Conservation (phyloP, 495 filamentous ascomycete species). For the Diplogelasinospora grovesii region DNA sequence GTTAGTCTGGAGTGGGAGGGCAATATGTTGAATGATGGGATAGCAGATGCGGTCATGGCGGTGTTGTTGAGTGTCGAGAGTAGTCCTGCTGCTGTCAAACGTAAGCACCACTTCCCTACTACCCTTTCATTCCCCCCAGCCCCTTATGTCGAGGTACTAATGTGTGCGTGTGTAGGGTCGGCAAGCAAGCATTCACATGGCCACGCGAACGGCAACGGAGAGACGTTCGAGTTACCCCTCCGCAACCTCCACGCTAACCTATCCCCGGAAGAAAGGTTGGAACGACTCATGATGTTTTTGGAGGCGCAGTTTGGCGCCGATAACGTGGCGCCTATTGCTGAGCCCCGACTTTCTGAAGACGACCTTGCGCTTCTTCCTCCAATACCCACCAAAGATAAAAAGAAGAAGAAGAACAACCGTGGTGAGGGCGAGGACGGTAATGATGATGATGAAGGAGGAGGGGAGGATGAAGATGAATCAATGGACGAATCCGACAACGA, state of each 20-base stretch:
- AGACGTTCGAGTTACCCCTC: constrained; percentile 31
- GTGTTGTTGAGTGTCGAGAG: constrained; percentile 85
- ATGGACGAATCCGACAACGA: constrained; percentile 30
- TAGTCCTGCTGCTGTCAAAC: constrained; percentile 88
- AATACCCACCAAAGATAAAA: constrained; percentile 16
- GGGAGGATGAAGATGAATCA: constrained; percentile 36
- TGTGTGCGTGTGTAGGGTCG: constrained; percentile 35
- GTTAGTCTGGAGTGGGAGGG: constrained; percentile 95
- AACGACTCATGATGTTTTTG: constrained; percentile 87
- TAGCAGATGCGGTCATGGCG: constrained; percentile 91
- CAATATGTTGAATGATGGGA: constrained; percentile 94
- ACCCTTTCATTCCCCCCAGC: background rate
- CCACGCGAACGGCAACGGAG: constrained; percentile 30
- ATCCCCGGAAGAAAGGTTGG: constrained; percentile 65
- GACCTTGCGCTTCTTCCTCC: constrained; percentile 7
- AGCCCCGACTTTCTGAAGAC: constrained; percentile 47
- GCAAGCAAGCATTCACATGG: constrained; percentile 49
- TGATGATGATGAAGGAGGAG: constrained; percentile 29
- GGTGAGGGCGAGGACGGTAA: constrained; percentile 17
- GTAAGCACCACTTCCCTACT: constrained; percentile 41
- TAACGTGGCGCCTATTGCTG: constrained; percentile 63
- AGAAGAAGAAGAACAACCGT: constrained; percentile 21
- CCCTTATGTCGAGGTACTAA: no score
- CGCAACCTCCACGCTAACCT: constrained; percentile 67
- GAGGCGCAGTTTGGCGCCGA: constrained; percentile 90